Evolutionary conservation across 83 land plant species (phyloP), one percentile per base, ranked within the genome.

Genomic region (Diphasiastrum complanatum): DNA sequence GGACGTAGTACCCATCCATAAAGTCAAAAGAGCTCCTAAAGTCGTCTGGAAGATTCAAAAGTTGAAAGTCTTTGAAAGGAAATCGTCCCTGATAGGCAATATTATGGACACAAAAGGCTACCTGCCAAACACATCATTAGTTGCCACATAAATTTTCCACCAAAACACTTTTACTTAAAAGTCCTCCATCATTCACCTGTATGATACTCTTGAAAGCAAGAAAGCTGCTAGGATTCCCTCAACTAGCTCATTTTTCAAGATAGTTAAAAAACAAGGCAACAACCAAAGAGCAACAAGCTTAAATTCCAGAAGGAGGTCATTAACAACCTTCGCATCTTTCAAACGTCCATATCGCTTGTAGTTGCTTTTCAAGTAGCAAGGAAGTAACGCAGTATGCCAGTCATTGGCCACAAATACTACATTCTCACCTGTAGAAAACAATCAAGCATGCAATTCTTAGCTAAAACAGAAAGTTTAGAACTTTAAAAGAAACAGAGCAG

Each of bases 1-100:
- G 37, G 32, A 47, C 2, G 14, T 3, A 70, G 27, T 78, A 92
- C 98, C 98, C 95, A 65, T 92, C 98, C 11, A 81, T 67, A 62
- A 92, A 92, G 49, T 83, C 91, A 73, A 92, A 92, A 3, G 98
- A 85, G 36, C 91, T 69, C 69, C 65, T 83, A 67, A 83, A 83
- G 1, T 45, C 5, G 29, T 85, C 84, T 19, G 98, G 88, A 59
- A 93, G 85, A 71, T 82, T 82, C 38, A 93, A 75, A 41, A 69
- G 75, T 0, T 70, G 45, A 56, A 81, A 89, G 48, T 93, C 96
- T 64, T 78, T 59, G 26, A 72, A 78, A 20, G 88, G 67, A 78
- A 85, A 85, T 60, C 98, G 72, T 4, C 98, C 98, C 63, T 93
- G 98, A 68, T 93, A 93, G 28, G 96, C 88, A 35, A 93, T 89